phyloP scores from a whole-genome alignment of 805 yeast genomes.

The Clavispora phyllophila region DNA sequence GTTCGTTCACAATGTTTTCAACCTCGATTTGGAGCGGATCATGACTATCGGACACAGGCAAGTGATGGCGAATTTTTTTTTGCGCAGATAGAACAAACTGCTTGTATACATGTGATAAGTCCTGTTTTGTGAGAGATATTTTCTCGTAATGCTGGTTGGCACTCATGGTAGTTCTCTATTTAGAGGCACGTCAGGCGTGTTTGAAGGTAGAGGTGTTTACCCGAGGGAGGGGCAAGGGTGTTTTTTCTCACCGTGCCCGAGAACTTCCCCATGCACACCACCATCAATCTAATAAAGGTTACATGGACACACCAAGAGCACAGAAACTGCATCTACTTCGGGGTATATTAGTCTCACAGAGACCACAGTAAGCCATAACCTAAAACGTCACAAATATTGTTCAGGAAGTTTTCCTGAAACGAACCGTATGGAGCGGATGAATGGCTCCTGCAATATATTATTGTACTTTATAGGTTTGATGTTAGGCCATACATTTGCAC shows the following conservation, averaged over 20 bases:
- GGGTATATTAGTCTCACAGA: too few species aligned
- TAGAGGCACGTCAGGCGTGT: not conserved
- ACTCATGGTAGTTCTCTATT: conserved; percentile 12
- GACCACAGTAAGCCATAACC: too few species aligned
- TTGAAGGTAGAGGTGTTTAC: not conserved
- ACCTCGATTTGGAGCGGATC: conserved; percentile 47
- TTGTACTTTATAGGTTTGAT: too few species aligned
- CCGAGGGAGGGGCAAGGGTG: not conserved
- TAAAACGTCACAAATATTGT: too few species aligned
- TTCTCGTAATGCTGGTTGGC: conserved; percentile 29
- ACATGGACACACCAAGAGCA: too few species aligned
- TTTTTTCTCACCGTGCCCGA: not conserved
- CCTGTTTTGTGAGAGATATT: conserved; percentile 48
- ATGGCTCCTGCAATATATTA: too few species aligned
- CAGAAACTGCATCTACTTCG: too few species aligned
- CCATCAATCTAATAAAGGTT: too few species aligned
- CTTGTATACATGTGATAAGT: conserved; percentile 44
- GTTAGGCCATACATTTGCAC: too few species aligned
- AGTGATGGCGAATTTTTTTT: conserved; percentile 43
- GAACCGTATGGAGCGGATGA: too few species aligned
- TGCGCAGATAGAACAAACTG: conserved; percentile 39
- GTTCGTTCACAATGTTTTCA: conserved; percentile 37
- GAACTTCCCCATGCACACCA: not conserved
- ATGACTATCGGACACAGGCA: conserved; percentile 36
- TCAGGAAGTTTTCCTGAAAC: too few species aligned